Conservation (phyloP, 495 filamentous ascomycete genomes). For the Diplogelasinospora grovesii region DNA sequence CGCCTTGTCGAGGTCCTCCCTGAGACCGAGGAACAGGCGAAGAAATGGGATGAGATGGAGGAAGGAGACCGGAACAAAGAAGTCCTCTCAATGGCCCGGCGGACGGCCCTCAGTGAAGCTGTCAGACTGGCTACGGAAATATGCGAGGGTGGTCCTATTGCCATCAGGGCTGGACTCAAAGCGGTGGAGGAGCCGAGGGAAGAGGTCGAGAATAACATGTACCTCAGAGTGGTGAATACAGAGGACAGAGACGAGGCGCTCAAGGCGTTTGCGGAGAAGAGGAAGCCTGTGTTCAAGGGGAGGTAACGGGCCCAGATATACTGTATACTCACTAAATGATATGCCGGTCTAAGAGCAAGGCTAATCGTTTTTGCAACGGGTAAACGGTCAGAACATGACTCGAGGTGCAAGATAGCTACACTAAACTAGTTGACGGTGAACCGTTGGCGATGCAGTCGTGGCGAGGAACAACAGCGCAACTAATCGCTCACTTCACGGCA, state of each 20-base stretch:
- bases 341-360: too few relatives aligned
- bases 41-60: conserved; percentile 29
- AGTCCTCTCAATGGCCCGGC: conserved; percentile 43
- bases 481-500: too few relatives aligned
- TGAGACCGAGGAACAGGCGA: conserved; percentile 45
- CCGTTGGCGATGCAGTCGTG: too few relatives aligned
- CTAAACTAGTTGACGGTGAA: too few relatives aligned
- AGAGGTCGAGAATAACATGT: conserved; percentile 68
- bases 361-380: too few relatives aligned
- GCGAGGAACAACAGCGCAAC: too few relatives aligned
- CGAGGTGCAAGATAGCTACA: too few relatives aligned
- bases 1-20: conserved; percentile 66
- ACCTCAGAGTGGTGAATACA: conserved; percentile 70
- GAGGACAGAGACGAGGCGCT: conserved; percentile 85
- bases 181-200: conserved; percentile 63
- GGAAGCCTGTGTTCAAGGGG: conserved; percentile 78
- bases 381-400: too few relatives aligned
- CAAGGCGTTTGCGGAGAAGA: conserved; percentile 82
- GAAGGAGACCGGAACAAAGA: conserved; percentile 25
- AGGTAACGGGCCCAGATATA: conserved; percentile 31
- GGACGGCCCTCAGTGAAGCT: conserved; percentile 62
- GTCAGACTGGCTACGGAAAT: conserved; percentile 74
- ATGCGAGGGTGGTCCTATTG: conserved; percentile 79
- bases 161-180: conserved; percentile 61
- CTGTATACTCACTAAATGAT: too few relatives aligned